phyloP scores from a whole-genome alignment of 1,284 basidiomycete species.

The Naganishia sp. region DNA sequence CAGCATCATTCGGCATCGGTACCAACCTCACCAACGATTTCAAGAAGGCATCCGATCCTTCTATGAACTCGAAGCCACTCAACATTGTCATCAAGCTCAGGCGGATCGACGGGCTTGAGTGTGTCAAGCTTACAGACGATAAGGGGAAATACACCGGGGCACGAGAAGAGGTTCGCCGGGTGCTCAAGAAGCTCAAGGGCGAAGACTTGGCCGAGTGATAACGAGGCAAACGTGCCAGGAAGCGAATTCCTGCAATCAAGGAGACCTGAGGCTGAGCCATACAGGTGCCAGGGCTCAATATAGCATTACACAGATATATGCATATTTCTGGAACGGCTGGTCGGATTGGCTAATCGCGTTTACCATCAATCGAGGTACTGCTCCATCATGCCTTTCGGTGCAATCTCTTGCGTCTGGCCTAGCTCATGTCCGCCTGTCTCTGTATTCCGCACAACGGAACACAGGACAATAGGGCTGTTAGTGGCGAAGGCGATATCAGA shows the following conservation, averaged over 20 bases:
- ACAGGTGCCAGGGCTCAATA: too few species aligned
- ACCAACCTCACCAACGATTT: constrained; percentile 91
- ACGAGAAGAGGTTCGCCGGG: constrained; percentile 46
- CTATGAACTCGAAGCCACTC: constrained; percentile 72
- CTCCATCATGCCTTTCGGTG: too few species aligned
- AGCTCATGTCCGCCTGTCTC: too few species aligned
- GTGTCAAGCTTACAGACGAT: constrained; percentile 91
- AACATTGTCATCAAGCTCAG: constrained; percentile 93
- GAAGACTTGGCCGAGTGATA: constrained; percentile 2
- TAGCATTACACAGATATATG: too few species aligned
- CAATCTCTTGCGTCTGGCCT: too few species aligned
- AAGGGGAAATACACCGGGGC: constrained; percentile 63
- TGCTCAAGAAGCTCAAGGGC: constrained; percentile 41
- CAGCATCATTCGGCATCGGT: constrained; percentile 83
- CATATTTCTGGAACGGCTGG: too few species aligned
- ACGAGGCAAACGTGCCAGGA: background rate
- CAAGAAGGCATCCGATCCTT: constrained; percentile 43
- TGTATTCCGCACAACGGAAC: too few species aligned
- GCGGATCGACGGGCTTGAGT: constrained; percentile 69
- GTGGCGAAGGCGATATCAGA: background rate
- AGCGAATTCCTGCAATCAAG: too few species aligned
- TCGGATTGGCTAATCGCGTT: too few species aligned
- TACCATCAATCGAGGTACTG: too few species aligned
- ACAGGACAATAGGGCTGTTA: background rate
- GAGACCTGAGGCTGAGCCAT: too few species aligned